These are phyloP conservation scores for Coemansia sp. DNA, from an alignment of 192 early-diverging fungal species.

Conservation along the genomic window DNA sequence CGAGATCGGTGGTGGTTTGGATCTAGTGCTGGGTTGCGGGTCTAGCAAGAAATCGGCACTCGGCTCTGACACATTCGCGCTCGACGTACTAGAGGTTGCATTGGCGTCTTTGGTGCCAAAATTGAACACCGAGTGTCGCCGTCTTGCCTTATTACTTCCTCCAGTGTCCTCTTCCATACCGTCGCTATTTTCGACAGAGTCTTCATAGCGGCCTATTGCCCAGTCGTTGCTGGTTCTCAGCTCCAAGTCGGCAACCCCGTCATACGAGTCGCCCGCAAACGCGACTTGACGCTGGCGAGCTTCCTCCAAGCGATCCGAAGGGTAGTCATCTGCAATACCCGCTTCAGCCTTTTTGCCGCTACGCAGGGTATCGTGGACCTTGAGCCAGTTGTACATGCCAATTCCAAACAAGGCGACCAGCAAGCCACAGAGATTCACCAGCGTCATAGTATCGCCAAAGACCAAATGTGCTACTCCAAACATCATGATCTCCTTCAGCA, in stretches of 20 bases:
- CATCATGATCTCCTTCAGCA: slow-evolving; percentile 85
- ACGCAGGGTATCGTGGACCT: slow-evolving; percentile 53
- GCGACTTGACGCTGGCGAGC: slow-evolving; percentile 28
- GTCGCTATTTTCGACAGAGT: slow-evolving; percentile 9
- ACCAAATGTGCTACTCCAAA: slow-evolving; percentile 70
- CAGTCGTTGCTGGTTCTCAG: neutral
- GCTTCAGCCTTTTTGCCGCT: neutral
- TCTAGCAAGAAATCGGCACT: neutral
- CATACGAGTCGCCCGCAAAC: slow-evolving; percentile 34
- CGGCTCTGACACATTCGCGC: neutral
- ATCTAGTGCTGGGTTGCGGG: neutral
- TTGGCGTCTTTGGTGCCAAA: slow-evolving; percentile 3
- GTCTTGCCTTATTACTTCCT: slow-evolving; percentile 18
- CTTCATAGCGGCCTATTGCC: neutral
- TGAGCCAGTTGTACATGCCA: slow-evolving; percentile 71
- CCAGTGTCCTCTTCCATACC: slow-evolving; percentile 9
- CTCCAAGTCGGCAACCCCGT: slow-evolving; percentile 19
- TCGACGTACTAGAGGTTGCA: neutral
- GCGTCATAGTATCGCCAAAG: slow-evolving; percentile 82
- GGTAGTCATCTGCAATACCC: neutral
- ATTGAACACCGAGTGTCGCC: slow-evolving; percentile 21
- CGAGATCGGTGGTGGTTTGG: neutral
- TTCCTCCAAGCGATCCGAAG: slow-evolving; percentile 10
- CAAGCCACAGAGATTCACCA: slow-evolving; percentile 74
- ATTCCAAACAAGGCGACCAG: slow-evolving; percentile 84